Evolutionary conservation across 257 asterid species (phyloP).

Genomic region (Parsonsia alboflavescens): DNA sequence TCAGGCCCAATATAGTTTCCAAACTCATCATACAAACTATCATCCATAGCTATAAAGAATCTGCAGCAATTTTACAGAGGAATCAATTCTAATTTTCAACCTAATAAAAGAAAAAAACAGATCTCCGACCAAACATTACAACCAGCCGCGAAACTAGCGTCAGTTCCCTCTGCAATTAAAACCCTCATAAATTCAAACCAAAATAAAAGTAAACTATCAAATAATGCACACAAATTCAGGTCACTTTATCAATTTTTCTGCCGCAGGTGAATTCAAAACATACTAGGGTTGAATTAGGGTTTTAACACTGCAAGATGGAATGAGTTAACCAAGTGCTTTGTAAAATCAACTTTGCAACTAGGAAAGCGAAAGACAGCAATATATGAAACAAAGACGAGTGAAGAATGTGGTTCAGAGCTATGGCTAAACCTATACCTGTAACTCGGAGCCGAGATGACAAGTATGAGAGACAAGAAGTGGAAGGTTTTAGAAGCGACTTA

Average conservation of each 20-base stretch:
- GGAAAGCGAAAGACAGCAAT: not conserved
- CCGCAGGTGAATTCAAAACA: not conserved
- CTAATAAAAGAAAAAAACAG: not conserved
- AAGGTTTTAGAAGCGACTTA: too few species aligned
- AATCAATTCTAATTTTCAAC: not conserved
- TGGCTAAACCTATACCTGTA: not conserved
- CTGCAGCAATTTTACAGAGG: constrained; percentile 8
- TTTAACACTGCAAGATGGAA: not conserved
- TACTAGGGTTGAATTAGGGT: not conserved
- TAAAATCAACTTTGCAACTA: not conserved
- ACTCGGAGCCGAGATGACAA: not conserved
- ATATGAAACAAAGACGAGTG: not conserved
- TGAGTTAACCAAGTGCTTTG: not conserved
- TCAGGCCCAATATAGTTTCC: constrained; percentile 98
- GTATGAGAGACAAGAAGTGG: not conserved
- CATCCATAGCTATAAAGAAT: constrained; percentile 63
- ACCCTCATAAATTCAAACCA: not conserved
- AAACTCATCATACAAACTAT: constrained; percentile 87
- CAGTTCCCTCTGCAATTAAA: not conserved
- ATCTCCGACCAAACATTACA: not conserved
- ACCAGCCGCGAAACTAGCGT: not conserved
- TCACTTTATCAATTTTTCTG: not conserved
- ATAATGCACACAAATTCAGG: not conserved
- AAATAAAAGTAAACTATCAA: not conserved
- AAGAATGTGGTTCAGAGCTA: not conserved